Evolutionary conservation across 140 eudicot species (phyloP).

Genomic region (Anethum foeniculum): DNA sequence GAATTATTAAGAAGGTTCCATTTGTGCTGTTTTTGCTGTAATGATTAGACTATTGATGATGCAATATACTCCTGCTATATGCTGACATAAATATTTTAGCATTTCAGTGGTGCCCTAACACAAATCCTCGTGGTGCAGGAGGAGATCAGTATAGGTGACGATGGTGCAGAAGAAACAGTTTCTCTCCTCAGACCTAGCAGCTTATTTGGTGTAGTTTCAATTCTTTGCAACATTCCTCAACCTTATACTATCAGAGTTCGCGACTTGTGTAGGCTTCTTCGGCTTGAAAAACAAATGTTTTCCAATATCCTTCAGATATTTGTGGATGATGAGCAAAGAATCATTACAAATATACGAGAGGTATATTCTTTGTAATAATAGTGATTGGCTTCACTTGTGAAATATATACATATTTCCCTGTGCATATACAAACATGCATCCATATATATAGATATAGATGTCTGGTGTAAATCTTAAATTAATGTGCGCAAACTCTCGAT

Average conservation of each 20-base stretch:
- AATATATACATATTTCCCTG: neutral
- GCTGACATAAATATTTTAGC: neutral
- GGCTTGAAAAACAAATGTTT: conserved; percentile 81
- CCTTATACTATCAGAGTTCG: conserved; percentile 84
- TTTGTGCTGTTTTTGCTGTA: neutral
- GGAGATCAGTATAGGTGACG: conserved; percentile 56
- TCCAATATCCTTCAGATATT: conserved; percentile 78
- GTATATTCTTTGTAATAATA: conserved; percentile 28
- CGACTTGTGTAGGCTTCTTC: conserved; percentile 83
- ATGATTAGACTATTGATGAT: neutral
- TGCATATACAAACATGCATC: neutral
- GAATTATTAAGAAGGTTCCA: neutral
- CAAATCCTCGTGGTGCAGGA: conserved; percentile 42
- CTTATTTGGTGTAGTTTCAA: conserved; percentile 79
- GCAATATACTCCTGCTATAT: neutral
- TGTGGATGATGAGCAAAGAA: conserved; percentile 78
- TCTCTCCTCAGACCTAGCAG: conserved; percentile 50
- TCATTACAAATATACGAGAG: conserved; percentile 69
- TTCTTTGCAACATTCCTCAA: conserved; percentile 84
- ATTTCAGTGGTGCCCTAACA: conserved; percentile 1
- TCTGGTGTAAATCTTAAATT: neutral
- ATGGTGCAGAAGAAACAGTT: conserved; percentile 66
- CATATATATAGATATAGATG: neutral
- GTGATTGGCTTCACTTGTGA: neutral
- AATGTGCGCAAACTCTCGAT: neutral